Evolutionary conservation across 2,329 filamentous ascomycete species (phyloP).

Genomic region (Ophiocordyceps sinensis): DNA sequence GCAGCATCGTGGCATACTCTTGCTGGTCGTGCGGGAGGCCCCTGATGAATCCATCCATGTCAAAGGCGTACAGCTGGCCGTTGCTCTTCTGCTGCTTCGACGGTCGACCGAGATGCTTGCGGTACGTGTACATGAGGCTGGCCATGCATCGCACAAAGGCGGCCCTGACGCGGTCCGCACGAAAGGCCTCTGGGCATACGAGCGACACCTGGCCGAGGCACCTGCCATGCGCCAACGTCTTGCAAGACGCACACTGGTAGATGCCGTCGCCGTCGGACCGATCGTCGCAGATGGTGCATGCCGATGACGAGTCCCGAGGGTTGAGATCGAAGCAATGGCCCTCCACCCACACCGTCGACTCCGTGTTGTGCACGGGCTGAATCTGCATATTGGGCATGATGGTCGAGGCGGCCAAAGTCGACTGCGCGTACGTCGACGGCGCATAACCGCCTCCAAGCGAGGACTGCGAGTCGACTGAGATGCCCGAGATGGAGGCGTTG

Average conservation of each 20-base stretch:
- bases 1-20: slow-evolving; percentile 48
- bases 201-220: slow-evolving; percentile 48
- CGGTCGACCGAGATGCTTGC: slow-evolving; percentile 46
- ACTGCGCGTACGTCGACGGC: slow-evolving; percentile 71
- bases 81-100: slow-evolving; percentile 44
- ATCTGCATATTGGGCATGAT: slow-evolving; percentile 77
- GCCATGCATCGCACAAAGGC: slow-evolving; percentile 51
- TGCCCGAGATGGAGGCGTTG: slow-evolving; percentile 43
- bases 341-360: slow-evolving; percentile 71
- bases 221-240: slow-evolving; percentile 39
- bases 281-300: slow-evolving; percentile 65
- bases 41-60: slow-evolving; percentile 50
- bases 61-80: slow-evolving; percentile 47
- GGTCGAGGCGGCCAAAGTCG: slow-evolving; percentile 72
- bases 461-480: slow-evolving; percentile 50
- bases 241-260: slow-evolving; percentile 58
- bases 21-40: slow-evolving; percentile 52
- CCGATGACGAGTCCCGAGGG: slow-evolving; percentile 40
- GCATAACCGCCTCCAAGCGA: slow-evolving; percentile 60
- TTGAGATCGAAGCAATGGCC: slow-evolving; percentile 66
- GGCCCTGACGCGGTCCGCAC: slow-evolving; percentile 45
- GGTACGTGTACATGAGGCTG: slow-evolving; percentile 52
- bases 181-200: slow-evolving; percentile 49
- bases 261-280: slow-evolving; percentile 57
- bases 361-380: slow-evolving; percentile 64